Percentiles rank a stretch among this genome's conserved stretches.
phyloP scores from a whole-genome alignment of 2,329 filamentous ascomycete species.

The Decorospora gaudefroyi region DNA sequence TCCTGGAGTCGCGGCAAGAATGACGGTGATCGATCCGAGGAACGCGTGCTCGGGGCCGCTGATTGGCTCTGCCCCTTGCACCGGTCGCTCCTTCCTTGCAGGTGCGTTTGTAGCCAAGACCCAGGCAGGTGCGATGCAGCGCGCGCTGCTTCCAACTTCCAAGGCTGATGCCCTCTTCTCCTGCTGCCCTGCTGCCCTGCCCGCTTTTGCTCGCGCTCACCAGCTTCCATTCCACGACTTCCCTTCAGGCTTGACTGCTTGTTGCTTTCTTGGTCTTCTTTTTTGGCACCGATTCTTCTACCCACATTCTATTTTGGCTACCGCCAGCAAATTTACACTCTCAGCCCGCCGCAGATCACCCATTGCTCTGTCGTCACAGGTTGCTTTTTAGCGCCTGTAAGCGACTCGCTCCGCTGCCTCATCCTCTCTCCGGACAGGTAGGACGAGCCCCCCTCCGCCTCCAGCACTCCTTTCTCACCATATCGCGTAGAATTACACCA shows the following conservation, averaged over 20 bases:
- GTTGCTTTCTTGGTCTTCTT: not conserved
- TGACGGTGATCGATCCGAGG: slow-evolving; percentile 25
- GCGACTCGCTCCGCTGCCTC: slow-evolving; percentile 42
- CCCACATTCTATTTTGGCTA: slow-evolving; percentile 5
- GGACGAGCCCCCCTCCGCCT: slow-evolving; percentile 32
- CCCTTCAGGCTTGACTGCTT: not conserved
- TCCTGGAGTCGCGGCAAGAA: slow-evolving; percentile 19
- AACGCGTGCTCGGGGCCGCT: slow-evolving; percentile 22
- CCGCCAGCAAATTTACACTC: slow-evolving; percentile 7
- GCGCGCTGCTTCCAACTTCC: not conserved
- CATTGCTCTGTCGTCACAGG: slow-evolving; percentile 31
- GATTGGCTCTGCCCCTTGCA: slow-evolving; percentile 32
- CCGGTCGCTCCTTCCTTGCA: slow-evolving; percentile 38
- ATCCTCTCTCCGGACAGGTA: slow-evolving; percentile 35
- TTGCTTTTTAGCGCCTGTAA: slow-evolving; percentile 41
- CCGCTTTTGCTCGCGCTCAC: slow-evolving; percentile 5
- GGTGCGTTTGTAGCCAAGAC: slow-evolving; percentile 16
- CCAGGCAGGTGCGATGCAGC: slow-evolving; percentile 17
- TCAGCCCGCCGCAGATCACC: slow-evolving; percentile 20
- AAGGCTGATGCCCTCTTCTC: slow-evolving; percentile 1
- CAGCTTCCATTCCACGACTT: not conserved
- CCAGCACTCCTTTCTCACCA: slow-evolving; percentile 31
- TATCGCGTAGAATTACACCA: slow-evolving; percentile 18
- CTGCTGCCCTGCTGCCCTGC: no score
- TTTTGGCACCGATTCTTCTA: not conserved